Base-by-base conservation (phyloP, 306 rosid genomes). In the Sechiopsis laciniata region DNA sequence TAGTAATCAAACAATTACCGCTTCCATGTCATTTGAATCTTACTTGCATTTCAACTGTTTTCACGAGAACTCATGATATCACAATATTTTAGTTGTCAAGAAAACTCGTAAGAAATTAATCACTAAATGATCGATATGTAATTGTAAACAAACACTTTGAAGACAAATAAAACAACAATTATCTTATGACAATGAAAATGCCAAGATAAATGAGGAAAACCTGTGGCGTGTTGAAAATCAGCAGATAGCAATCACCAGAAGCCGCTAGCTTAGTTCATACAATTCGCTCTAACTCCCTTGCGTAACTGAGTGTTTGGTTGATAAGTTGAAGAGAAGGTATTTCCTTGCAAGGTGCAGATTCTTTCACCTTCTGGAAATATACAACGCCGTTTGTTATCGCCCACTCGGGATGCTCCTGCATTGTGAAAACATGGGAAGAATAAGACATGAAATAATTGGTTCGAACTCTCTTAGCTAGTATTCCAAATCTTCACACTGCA, bases 211-310 rank as follows among this genome's bases (percentile, higher is more conserved):
- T 68, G 21, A 21, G 12, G n/a, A 50, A 68, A 21, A 68, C 50
- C 57, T 22, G 73, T 26, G 29, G 29, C 29, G 2, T 12, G 12
- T 73, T 17, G 55, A 56, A 35, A 24, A 17, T 40, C 16, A 56
- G 80, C 37, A 59, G 70, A 60, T 70, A 77, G 29, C 13, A 63
- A 79, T 51, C 75, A 53, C 72, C 21, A 16, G 9, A 59, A 32
- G 67, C 55, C 58, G 71, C 64, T 46, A 50, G 21, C 69, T 69
- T 78, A 62, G 19, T 63, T 84, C 77, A 91, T 78, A 94, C 97
- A 81, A 94, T 94, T 84, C 99, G 86, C 97, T 94, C 99, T 88
- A 94, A 88, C 85, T 94, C 99, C 83, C 99, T 86, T 17, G 99
- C 97, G 55, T 91, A 94, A 78, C 99, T 94, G 54, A 91, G 99